Conservation (phyloP, 768 basidiomycete species). For the Serendipita sp. region DNA sequence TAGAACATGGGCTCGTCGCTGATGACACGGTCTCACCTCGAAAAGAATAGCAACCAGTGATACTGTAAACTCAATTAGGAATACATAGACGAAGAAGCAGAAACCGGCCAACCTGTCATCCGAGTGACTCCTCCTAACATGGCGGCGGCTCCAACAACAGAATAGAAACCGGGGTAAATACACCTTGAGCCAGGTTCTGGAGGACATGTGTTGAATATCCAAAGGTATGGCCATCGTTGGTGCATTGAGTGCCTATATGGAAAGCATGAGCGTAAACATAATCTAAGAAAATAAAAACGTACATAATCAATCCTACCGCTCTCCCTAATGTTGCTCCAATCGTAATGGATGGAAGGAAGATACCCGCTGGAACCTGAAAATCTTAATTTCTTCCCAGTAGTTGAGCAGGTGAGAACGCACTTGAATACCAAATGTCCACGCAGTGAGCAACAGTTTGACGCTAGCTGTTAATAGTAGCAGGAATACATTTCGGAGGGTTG, state of each 20-base stretch:
- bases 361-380: conserved; percentile 63
- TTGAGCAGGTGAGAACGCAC: conserved; percentile 28
- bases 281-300: conserved; percentile 14
- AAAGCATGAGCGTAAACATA: background rate
- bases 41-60: conserved; percentile 65
- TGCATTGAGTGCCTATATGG: conserved; percentile 44
- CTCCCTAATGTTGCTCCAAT: conserved; percentile 61
- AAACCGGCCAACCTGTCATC: conserved; percentile 44
- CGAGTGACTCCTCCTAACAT: conserved; percentile 63
- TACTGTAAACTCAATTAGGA: conserved; percentile 25
- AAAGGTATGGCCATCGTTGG: conserved; percentile 46
- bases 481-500: conserved; percentile 52
- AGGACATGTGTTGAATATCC: conserved; percentile 57
- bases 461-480: conserved; percentile 45
- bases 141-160: conserved; percentile 59
- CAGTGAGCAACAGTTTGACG: conserved; percentile 45
- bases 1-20: background rate
- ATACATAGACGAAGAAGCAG: background rate
- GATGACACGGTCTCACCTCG: conserved; percentile 29
- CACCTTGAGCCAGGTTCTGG: conserved; percentile 53
- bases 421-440: conserved; percentile 72
- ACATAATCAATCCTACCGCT: conserved; percentile 54
- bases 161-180: conserved; percentile 61
- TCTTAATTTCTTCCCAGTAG: no score
- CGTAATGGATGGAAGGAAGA: conserved; percentile 60